Base-by-base conservation (phyloP, 2,329 filamentous ascomycete genomes). In the Aspergillus phoenicis region DNA sequence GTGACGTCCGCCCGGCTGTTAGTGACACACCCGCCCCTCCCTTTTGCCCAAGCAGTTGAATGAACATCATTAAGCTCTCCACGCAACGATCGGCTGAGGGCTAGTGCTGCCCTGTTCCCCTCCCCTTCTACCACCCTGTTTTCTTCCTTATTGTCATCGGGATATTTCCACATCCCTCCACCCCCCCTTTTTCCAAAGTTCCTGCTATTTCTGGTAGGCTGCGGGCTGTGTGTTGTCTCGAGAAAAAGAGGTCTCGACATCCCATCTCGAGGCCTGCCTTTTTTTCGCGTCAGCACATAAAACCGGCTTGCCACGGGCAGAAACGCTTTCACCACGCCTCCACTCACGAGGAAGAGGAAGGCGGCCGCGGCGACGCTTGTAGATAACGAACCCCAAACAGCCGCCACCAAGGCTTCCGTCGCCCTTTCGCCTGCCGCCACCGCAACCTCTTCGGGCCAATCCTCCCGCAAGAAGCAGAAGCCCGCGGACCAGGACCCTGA, bases 281-380 rank as follows among this genome's bases (percentile, higher is more conserved):
- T 67, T 64, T 67, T 62, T 57, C 58, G 63, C 47, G 52, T 64
- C 68, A 68, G 60, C 67, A 66, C 68, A 66, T 65, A 62, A 13
- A 24, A 30, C 47, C 57, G 54, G 54, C 62, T 67, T 63, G 52
- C 64, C 64, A 59, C 56, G 54, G 47, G n/a, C 17, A 43, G 48
- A 49, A 38, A 38, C 30, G 55, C 53, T 57, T 75, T 74, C 82
- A 84, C 76, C 75, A 84, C 83, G 83, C 79, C 82, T 80, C 80
- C 82, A 70, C 76, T 74, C 73, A 76, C 77, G 60, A 82, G 76
- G 69, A 84, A 84, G 74, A 77, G 82, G 73, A 84, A 83, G 77
- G 82, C 81, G 74, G 76, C 76, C 73, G 81, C 83, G 76, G 78
- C 71, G 71, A 73, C 73, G 69, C 71, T 71, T 65, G 66, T 70